Evolutionary conservation across 306 rosid species (phyloP).

Genomic region (Erythrophleum fordii): DNA sequence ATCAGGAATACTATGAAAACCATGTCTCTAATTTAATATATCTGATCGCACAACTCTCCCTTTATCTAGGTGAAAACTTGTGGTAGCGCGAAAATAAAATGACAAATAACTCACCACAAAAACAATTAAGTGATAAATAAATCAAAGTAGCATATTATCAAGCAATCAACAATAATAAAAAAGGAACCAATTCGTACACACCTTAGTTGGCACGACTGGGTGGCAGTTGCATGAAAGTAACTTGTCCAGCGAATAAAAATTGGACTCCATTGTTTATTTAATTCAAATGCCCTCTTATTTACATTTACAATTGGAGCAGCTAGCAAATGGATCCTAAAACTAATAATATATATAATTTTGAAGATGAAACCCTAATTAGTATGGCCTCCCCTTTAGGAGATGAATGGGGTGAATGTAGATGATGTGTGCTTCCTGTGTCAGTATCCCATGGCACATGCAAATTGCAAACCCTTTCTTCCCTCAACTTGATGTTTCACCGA

Average conservation of each 20-base stretch:
- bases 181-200: not conserved
- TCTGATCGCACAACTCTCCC: too few relatives aligned
- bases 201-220: constrained; percentile 22
- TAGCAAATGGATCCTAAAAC: constrained; percentile 17
- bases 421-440: constrained; percentile 37
- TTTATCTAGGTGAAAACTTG: not conserved
- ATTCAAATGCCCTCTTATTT: not conserved
- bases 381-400: too few relatives aligned
- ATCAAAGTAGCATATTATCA: too few relatives aligned
- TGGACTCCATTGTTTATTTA: constrained; percentile 26
- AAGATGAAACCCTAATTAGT: too few relatives aligned
- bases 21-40: too few relatives aligned
- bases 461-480: too few relatives aligned
- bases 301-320: constrained; percentile 41
- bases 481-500: too few relatives aligned
- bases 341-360: too few relatives aligned
- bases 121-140: not conserved
- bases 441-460: not conserved
- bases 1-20: not conserved
- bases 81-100: not conserved
- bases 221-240: constrained; percentile 27
- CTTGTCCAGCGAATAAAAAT: constrained; percentile 32
- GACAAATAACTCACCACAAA: not conserved
- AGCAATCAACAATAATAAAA: not conserved
- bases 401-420: constrained; percentile 16